These are phyloP conservation scores for Triangularia setosa DNA, from an alignment of 2,329 filamentous ascomycete species.

Conservation along the genomic window DNA sequence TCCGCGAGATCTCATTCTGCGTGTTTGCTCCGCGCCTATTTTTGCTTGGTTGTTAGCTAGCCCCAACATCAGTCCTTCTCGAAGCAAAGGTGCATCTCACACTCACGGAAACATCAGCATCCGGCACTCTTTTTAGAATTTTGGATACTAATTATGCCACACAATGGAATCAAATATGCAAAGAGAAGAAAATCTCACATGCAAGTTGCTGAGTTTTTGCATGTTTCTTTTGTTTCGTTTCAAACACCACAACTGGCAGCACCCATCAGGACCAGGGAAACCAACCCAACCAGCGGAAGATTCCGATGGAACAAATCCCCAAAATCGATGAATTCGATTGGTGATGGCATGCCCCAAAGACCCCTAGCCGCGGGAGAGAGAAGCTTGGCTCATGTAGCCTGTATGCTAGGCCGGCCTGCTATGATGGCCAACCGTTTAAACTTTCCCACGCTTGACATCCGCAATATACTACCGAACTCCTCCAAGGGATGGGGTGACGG, in stretches of 20 bases:
- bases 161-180: not conserved
- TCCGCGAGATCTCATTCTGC: not conserved
- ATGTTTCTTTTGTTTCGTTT: not conserved
- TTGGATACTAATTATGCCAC: not conserved
- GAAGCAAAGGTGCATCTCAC: not conserved
- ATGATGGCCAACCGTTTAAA: not conserved
- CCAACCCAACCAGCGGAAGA: not conserved
- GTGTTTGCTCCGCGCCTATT: not conserved
- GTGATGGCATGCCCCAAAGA: not conserved
- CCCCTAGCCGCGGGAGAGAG: conserved; percentile 5
- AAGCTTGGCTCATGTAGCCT: not conserved
- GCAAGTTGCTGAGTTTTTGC: not conserved
- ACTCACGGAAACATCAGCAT: not conserved
- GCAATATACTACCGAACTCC: not conserved
- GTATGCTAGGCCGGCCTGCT: not conserved
- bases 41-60: not conserved
- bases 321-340: not conserved
- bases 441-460: not conserved
- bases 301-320: not conserved
- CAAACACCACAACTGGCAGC: not conserved
- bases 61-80: not conserved
- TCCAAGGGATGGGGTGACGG: not conserved
- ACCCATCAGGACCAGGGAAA: not conserved
- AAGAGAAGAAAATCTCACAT: not conserved
- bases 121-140: not conserved